Evolutionary conservation across 1,139 yeast genomes (phyloP), one percentile per base, ranked within the genome.

Genomic region (Geotrichum carabidarum): DNA sequence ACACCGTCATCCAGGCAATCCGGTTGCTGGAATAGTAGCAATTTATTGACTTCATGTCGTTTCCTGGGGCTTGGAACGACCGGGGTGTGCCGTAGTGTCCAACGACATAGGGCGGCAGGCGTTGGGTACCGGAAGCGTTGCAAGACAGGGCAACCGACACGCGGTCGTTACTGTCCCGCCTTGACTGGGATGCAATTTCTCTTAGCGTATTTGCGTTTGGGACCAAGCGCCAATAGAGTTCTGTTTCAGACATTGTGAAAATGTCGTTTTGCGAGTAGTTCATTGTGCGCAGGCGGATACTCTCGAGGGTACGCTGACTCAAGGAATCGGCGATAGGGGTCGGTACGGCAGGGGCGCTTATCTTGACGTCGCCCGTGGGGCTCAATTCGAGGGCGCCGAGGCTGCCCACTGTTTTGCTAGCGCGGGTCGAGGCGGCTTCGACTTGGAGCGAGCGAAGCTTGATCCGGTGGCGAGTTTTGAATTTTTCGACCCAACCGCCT

Each of bases 401-500:
- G 22, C 27, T 36, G 8, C 48, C 35, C 3, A 38, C 54, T 1
- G 51, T 30, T 35, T 50, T 48, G 49, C 44, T 42, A 6, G 47
- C 53, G 12, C 57, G 47, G 12, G 54, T 46, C 2, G 58, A 55
- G 18, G 58, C 58, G 15, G 58, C 58, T 46, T 55, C 56, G 17
- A 53, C 58, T 35, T 49, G 54, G 6, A 51, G 51, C 12, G 48
- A 50, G 37, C 53, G 54, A 4, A 50, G 44, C 14, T 52, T 51
- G 37, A 55, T 49, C 8, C 55, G 49, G 48, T 55, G 58, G 9
- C 58, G 47, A 4, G 53, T 42, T 38, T 55, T 55, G 36, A 55
- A 55, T 48, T 55, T 55, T 38, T 55, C 58, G 42, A 52, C 55
- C 58, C 58, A 55, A 2, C 58, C 58, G 17, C 58, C 58, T 8